Evolutionary conservation across 192 early-diverging fungal species (phyloP).

Genomic region (Hyaloraphidium curvatum): DNA sequence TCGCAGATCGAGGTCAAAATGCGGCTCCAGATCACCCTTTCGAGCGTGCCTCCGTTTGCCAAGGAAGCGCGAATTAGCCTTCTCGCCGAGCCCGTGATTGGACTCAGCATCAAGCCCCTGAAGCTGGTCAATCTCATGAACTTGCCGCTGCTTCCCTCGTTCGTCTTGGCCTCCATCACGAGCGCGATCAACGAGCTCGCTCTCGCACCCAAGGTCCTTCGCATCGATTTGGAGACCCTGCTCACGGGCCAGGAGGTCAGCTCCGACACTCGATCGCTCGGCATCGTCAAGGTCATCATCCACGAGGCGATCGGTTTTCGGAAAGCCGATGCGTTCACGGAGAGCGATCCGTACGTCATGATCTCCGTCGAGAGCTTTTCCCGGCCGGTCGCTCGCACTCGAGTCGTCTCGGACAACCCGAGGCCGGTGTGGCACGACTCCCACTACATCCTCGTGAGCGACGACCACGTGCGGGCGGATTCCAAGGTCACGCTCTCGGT

Average conservation of each 20-base stretch:
- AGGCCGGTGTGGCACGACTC: no score
- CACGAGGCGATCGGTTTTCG: not conserved
- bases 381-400: no score
- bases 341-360: not conserved
- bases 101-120: not conserved
- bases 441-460: no score
- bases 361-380: not conserved
- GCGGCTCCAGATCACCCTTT: not conserved
- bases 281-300: not conserved
- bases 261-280: not conserved
- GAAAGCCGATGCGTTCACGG: not conserved
- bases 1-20: not conserved
- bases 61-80: not conserved
- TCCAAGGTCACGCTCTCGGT: no score
- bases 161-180: not conserved
- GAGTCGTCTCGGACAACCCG: no score
- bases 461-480: no score
- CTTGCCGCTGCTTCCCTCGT: not conserved
- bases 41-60: not conserved
- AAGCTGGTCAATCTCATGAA: constrained; percentile 3
- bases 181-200: not conserved
- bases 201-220: not conserved
- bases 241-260: not conserved
- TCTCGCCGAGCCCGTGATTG: not conserved
- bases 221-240: not conserved